Evolutionary conservation across 2,329 filamentous ascomycete genomes (phyloP).

Genomic region (Pseudogymnoascus sp.): DNA sequence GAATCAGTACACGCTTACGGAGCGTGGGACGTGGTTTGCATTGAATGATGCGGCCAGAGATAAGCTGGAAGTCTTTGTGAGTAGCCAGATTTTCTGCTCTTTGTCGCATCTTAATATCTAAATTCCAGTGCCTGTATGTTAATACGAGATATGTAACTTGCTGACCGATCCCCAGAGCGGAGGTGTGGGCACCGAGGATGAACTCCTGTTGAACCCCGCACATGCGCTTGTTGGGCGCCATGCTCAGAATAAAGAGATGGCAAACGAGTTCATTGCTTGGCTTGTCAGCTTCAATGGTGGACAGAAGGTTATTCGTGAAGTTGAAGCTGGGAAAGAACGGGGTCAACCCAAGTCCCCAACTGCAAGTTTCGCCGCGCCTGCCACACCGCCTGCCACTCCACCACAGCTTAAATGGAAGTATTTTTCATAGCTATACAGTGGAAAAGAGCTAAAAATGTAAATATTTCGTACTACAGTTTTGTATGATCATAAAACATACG

Average conservation of each 20-base stretch:
- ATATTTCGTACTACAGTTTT: not conserved
- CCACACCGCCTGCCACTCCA: not conserved
- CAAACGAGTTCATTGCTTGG: constrained; percentile 34
- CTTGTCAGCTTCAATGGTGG: constrained; percentile 29
- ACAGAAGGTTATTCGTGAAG: constrained; percentile 31
- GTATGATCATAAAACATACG: not conserved
- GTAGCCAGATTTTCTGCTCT: not conserved
- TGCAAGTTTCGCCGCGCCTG: not conserved
- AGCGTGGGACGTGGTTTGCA: constrained; percentile 38
- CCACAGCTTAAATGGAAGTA: constrained; percentile 2
- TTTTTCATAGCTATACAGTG: not conserved
- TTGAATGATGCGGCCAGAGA: constrained; percentile 29
- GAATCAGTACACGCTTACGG: constrained; percentile 40
- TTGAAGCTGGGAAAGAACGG: constrained; percentile 20
- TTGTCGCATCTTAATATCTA: no score
- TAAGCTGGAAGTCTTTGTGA: constrained; percentile 30
- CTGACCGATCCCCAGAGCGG: constrained; percentile 24
- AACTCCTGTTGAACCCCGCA: constrained; percentile 37
- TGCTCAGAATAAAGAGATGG: constrained; percentile 29
- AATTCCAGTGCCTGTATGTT: not conserved
- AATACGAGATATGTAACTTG: not conserved
- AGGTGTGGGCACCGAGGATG: constrained; percentile 29
- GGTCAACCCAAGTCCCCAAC: not conserved
- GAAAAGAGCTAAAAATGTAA: not conserved
- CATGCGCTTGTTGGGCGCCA: constrained; percentile 33